These are phyloP conservation scores for Pyronema domesticum DNA, from an alignment of 495 filamentous ascomycete species.

Conservation along the genomic window DNA sequence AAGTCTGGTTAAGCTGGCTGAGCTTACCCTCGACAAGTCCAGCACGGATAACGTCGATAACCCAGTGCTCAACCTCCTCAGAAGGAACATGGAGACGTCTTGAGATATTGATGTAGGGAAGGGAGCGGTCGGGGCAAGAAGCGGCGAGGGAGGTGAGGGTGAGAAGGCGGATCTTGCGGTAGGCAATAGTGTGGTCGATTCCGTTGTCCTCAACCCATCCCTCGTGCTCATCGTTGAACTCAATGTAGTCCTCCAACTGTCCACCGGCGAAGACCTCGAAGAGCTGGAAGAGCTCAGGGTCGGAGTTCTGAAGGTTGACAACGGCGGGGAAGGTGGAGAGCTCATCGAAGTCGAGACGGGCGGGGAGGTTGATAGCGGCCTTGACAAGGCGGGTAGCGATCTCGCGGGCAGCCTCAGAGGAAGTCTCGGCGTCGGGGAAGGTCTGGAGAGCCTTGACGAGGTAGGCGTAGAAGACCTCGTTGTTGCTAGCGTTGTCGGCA, in stretches of 20 bases:
- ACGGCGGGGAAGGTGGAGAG: slow-evolving; percentile 71
- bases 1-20: slow-evolving; percentile 72
- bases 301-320: slow-evolving; percentile 65
- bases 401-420: slow-evolving; percentile 53
- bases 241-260: slow-evolving; percentile 81
- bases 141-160: slow-evolving; percentile 82
- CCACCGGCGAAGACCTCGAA: slow-evolving; percentile 90
- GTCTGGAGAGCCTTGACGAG: slow-evolving; percentile 68
- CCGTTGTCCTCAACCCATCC: slow-evolving; percentile 57
- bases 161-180: slow-evolving; percentile 83
- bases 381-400: slow-evolving; percentile 71
- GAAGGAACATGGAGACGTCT: slow-evolving; percentile 60
- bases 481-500: slow-evolving; percentile 57
- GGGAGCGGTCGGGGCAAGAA: slow-evolving; percentile 56
- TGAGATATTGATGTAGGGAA: slow-evolving; percentile 69
- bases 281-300: slow-evolving; percentile 69
- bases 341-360: slow-evolving; percentile 86
- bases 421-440: slow-evolving; percentile 54
- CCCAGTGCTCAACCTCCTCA: slow-evolving; percentile 89
- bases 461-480: slow-evolving; percentile 63
- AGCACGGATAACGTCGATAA: slow-evolving; percentile 91
- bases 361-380: slow-evolving; percentile 53
- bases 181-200: slow-evolving; percentile 39
- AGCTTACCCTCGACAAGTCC: slow-evolving; percentile 89
- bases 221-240: slow-evolving; percentile 70